Evolutionary conservation across 2,329 filamentous ascomycete species (phyloP).

Genomic region (Sclerotinia spermophila): DNA sequence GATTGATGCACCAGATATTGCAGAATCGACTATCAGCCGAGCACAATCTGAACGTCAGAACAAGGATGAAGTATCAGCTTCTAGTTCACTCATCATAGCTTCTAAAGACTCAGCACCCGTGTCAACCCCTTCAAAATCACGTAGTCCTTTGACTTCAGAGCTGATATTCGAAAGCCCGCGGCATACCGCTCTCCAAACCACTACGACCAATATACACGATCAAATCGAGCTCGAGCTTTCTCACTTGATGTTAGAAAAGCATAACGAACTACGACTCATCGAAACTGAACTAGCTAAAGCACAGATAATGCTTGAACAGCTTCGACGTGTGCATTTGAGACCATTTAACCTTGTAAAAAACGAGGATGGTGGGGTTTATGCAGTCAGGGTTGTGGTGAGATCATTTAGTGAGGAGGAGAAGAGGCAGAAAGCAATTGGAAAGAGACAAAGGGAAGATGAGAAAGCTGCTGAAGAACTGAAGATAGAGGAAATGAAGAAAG

Average conservation of each 20-base stretch:
- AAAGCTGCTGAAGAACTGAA: neutral
- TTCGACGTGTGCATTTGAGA: constrained; percentile 86
- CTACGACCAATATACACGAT: neutral
- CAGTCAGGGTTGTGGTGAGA: neutral
- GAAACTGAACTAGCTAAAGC: constrained; percentile 96
- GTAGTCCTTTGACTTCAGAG: neutral
- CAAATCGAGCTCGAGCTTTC: constrained; percentile 5
- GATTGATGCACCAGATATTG: neutral
- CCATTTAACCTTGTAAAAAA: constrained; percentile 68
- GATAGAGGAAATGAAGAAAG: neutral
- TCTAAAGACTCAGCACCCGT: no score
- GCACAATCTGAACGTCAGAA: neutral
- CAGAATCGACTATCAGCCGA: neutral
- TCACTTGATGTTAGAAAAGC: constrained; percentile 72
- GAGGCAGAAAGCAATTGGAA: neutral
- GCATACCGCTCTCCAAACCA: neutral
- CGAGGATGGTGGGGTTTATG: constrained; percentile 47
- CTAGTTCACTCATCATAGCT: fast-evolving
- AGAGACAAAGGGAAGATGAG: neutral
- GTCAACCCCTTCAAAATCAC: neutral
- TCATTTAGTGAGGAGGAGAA: neutral
- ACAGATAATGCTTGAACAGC: constrained; percentile 86
- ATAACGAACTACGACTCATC: constrained; percentile 88
- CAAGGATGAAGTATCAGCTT: no score
- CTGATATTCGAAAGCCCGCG: neutral